Percentiles rank a stretch among this genome's conserved stretches.
These are phyloP conservation scores for Globisporangium iwayamae DNA, from an alignment of 352 stramenopile species.

Conservation along the genomic window DNA sequence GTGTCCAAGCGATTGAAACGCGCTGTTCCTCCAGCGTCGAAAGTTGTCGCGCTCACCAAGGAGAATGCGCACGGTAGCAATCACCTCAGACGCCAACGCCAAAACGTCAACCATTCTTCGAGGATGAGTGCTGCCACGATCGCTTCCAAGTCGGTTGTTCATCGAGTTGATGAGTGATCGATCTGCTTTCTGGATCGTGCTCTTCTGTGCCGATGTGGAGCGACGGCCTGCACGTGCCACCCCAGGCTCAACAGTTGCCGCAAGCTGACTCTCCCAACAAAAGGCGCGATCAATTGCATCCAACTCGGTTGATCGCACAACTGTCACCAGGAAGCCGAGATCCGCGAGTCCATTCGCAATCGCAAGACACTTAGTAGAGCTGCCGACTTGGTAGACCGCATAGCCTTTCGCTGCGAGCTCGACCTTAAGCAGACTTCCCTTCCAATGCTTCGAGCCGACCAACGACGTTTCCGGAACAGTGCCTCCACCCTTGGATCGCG, in stretches of 20 bases:
- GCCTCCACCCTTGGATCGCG: slow-evolving; percentile 50
- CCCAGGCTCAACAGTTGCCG: slow-evolving; percentile 40
- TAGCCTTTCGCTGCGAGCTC: slow-evolving; percentile 48
- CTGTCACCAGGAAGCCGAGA: slow-evolving; percentile 40
- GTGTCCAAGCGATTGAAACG: slow-evolving; percentile 21
- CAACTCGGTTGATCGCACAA: slow-evolving; percentile 36
- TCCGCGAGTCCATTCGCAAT: slow-evolving; percentile 34
- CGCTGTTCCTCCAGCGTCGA: slow-evolving; percentile 26
- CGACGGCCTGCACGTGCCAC: slow-evolving; percentile 38
- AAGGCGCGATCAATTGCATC: slow-evolving; percentile 33
- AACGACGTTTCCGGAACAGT: slow-evolving; percentile 46
- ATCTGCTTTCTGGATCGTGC: slow-evolving; percentile 26
- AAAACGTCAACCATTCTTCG: slow-evolving; percentile 22
- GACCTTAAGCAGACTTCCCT: slow-evolving; percentile 44
- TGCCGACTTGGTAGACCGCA: slow-evolving; percentile 38
- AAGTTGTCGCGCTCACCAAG: slow-evolving; percentile 16
- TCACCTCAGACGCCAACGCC: slow-evolving; percentile 36
- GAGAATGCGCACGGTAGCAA: slow-evolving; percentile 29
- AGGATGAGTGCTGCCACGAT: slow-evolving; percentile 10
- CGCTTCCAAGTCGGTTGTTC: slow-evolving; percentile 25
- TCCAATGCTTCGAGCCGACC: slow-evolving; percentile 66
- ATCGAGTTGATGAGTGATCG: slow-evolving; percentile 37
- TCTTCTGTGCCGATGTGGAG: slow-evolving; percentile 27
- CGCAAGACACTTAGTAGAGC: slow-evolving; percentile 29
- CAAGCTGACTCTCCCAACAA: slow-evolving; percentile 46